Base-by-base conservation (phyloP, 257 asterid species). In the Solanum tarijense region DNA sequence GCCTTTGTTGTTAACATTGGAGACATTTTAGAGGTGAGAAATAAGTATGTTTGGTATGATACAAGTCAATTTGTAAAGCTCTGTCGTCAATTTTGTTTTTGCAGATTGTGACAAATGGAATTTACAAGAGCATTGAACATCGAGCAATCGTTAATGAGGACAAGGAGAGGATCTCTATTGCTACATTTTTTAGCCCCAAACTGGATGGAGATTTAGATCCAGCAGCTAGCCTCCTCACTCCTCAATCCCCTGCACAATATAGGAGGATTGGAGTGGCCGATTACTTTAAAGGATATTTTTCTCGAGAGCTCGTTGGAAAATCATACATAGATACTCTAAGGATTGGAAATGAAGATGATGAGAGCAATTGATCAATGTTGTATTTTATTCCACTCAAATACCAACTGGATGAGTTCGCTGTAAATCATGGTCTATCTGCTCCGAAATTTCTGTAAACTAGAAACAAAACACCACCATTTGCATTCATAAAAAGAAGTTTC, bases 1-100 rank as follows among this genome's bases (percentile, higher is more conserved):
- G 95, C 95, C 16, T 94, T 94, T 46, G 75, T 92, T 3, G 58
- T 92, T 88, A 93, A 94, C 11, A 55, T 94, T 7, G 95, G 94
- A 4, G 95, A 92, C 25, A 78, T 88, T 9, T 29, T 92, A 60
- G 94, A 93, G 94, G 95, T 93, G 86, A 12, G 83, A 38, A 18
- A 52, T 14, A 90, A 69, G 58, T 46, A 5, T 46, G 58, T 46
- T 46, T 48, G 7, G 21, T 13, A 13, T 46, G 58, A 46, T 48
- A 48, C 58, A 48, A 48, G 1, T 48, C 58, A 14, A 14, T 48
- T 48, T 48, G 58, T 48, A 46, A 43, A 12, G 55, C 55, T 46
- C 20, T 46, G 55, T 12, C 18, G 60, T 34, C 81, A 21, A 12
- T 39, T 21, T 76, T 39, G 12, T n/a, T 66, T 14, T 20, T 27